A percentile compares a stretch with the other conserved stretches of the same genome.
phyloP scores from a whole-genome alignment of 805 yeast genomes.

The Saccharomycopsis sp. region DNA sequence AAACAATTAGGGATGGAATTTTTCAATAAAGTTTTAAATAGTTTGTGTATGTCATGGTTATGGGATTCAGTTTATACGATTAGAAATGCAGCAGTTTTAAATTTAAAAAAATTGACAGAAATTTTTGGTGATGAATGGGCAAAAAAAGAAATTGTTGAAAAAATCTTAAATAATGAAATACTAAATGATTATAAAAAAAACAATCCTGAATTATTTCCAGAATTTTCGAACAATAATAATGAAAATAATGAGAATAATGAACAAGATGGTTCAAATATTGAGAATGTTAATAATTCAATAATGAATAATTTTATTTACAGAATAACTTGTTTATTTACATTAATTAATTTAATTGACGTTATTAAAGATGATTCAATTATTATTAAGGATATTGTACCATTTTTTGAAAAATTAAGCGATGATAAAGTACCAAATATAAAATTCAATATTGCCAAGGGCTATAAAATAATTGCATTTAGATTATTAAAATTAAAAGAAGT shows the following conservation, averaged over 20 bases:
- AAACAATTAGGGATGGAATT: constrained; percentile 89
- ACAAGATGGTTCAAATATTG: constrained; percentile 28
- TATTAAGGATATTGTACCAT: constrained; percentile 63
- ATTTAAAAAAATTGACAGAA: constrained; percentile 66
- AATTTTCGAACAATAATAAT: constrained; percentile 26
- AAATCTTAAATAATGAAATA: constrained; percentile 43
- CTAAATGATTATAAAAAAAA: constrained; percentile 25
- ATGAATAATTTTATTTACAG: constrained; percentile 73
- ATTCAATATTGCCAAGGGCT: constrained; percentile 87
- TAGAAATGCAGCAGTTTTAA: constrained; percentile 89
- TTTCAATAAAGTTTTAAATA: constrained; percentile 85
- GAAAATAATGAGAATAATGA: constrained; percentile 32
- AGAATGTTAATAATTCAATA: constrained; percentile 16
- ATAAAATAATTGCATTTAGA: constrained; percentile 44
- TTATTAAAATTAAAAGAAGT: constrained; percentile 19
- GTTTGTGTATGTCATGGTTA: constrained; percentile 91
- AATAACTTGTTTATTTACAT: constrained; percentile 80
- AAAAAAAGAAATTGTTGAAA: constrained; percentile 66
- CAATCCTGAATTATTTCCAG: constrained; percentile 18
- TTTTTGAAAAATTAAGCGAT: constrained; percentile 54
- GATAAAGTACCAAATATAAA: constrained; percentile 93
- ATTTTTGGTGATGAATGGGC: constrained; percentile 96
- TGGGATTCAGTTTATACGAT: constrained; percentile 97
- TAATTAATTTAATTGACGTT: constrained; percentile 73
- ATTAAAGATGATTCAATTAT: constrained; percentile 45